phyloP scores from a whole-genome alignment of 257 asterid genomes.

The Rehmannia glutinosa region DNA sequence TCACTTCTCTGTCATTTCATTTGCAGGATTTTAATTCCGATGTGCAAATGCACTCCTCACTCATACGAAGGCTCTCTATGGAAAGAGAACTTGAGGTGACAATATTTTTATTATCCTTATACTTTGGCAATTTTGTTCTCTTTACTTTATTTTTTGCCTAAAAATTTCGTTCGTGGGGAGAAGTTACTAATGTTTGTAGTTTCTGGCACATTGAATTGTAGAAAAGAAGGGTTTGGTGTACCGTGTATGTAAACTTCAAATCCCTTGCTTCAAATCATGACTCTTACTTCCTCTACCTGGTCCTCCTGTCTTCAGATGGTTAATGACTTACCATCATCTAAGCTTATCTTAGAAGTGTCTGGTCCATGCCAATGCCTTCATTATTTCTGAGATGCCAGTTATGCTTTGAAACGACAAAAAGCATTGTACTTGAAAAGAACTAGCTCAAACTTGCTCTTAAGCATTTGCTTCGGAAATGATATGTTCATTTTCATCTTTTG shows the following conservation, averaged over 20 bases:
- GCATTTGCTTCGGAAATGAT: too few species aligned
- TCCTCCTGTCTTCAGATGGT: too few species aligned
- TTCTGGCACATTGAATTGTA: conserved; percentile 11
- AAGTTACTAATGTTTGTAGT: background rate
- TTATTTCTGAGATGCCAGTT: too few species aligned
- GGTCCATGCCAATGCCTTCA: too few species aligned
- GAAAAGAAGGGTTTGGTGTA: background rate
- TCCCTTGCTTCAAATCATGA: background rate
- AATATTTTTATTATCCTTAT: background rate
- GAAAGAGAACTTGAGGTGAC: conserved; percentile 79
- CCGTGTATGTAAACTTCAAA: background rate
- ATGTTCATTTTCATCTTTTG: too few species aligned
- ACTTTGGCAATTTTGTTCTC: background rate
- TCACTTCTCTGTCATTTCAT: conserved; percentile 14
- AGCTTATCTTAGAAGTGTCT: too few species aligned
- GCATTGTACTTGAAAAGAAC: too few species aligned
- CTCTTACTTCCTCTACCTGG: background rate
- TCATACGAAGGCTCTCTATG: conserved; percentile 60
- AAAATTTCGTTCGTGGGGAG: background rate
- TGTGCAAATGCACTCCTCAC: conserved; percentile 80
- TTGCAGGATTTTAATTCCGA: conserved; percentile 44
- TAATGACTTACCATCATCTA: too few species aligned
- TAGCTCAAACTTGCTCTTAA: too few species aligned
- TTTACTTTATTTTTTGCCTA: background rate
- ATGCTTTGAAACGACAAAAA: too few species aligned